Conservation (phyloP, 768 basidiomycete genomes). For the Clavaria fumosa region DNA sequence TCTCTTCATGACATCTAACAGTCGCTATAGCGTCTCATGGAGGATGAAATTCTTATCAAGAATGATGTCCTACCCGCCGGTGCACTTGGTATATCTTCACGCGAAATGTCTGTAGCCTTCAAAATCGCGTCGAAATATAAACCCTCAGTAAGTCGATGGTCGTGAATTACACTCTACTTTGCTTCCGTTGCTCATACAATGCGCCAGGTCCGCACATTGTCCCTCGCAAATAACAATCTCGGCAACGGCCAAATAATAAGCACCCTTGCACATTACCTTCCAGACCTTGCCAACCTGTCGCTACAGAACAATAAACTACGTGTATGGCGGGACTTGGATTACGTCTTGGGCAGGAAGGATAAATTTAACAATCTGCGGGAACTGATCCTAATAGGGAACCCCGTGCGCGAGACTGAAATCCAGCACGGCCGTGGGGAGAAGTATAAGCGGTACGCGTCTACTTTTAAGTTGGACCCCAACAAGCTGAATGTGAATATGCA, state of each 20-base stretch:
- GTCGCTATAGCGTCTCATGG: constrained; percentile 47
- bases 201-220: constrained; percentile 61
- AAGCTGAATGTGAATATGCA: constrained; percentile 17
- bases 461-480: background rate
- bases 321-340: constrained; percentile 55
- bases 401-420: constrained; percentile 46
- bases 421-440: constrained; percentile 39
- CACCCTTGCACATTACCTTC: constrained; percentile 57
- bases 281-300: constrained; percentile 66
- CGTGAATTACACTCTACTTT: background rate
- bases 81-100: constrained; percentile 38
- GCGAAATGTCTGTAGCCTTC: constrained; percentile 74
- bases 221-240: constrained; percentile 62
- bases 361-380: constrained; percentile 53
- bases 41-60: constrained; percentile 63
- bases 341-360: constrained; percentile 40
- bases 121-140: constrained; percentile 69
- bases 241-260: constrained; percentile 37
- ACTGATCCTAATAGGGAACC: constrained; percentile 62
- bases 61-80: constrained; percentile 61
- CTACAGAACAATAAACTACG: constrained; percentile 62
- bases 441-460: constrained; percentile 46
- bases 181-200: constrained; percentile 7
- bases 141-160: constrained; percentile 37
- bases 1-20: constrained; percentile 1